Conservation (phyloP, 768 basidiomycete species). For the Panaeolus cyanescens region DNA sequence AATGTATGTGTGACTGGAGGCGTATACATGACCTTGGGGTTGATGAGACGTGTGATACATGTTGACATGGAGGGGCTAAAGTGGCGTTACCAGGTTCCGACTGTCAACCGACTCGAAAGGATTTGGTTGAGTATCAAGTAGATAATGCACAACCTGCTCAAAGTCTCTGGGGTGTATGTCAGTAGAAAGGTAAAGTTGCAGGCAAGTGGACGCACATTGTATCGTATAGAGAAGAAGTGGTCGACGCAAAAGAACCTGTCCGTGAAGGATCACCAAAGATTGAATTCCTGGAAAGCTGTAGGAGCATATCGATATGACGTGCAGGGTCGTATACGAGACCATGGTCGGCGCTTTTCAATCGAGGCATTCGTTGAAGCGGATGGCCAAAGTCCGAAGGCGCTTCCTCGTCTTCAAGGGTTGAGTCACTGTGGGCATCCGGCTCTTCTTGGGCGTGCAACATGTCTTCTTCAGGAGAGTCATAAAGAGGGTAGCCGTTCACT, state of each 20-base stretch:
- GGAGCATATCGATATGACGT: constrained; percentile 19
- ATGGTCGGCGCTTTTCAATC: constrained; percentile 25
- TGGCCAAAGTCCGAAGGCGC: constrained; percentile 27
- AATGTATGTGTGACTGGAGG: constrained; percentile 15
- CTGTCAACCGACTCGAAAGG: constrained; percentile 18
- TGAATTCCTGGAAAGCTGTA: constrained; percentile 14
- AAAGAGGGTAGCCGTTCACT: constrained; percentile 16
- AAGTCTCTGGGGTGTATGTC: constrained; percentile 16
- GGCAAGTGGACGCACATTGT: constrained; percentile 7
- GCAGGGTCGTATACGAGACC: constrained; percentile 19
- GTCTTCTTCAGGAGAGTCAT: constrained; percentile 24
- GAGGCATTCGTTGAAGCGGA: constrained; percentile 35
- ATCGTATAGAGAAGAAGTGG: constrained; percentile 12
- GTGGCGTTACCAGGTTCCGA: constrained; percentile 19
- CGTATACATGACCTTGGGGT: constrained; percentile 32
- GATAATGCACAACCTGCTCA: constrained; percentile 21
- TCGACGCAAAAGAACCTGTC: constrained; percentile 19
- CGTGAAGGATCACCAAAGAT: constrained; percentile 18
- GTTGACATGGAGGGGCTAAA: neutral
- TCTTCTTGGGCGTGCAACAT: neutral
- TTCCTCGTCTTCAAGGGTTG: constrained; percentile 32
- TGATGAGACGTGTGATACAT: neutral
- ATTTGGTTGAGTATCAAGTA: constrained; percentile 18
- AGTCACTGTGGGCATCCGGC: constrained; percentile 27
- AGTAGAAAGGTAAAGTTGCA: constrained; percentile 7